A percentile compares a stretch with the other conserved stretches of the same genome.
These are phyloP conservation scores for Pleurotus platypus DNA, from an alignment of 768 basidiomycete genomes.

Conservation along the genomic window DNA sequence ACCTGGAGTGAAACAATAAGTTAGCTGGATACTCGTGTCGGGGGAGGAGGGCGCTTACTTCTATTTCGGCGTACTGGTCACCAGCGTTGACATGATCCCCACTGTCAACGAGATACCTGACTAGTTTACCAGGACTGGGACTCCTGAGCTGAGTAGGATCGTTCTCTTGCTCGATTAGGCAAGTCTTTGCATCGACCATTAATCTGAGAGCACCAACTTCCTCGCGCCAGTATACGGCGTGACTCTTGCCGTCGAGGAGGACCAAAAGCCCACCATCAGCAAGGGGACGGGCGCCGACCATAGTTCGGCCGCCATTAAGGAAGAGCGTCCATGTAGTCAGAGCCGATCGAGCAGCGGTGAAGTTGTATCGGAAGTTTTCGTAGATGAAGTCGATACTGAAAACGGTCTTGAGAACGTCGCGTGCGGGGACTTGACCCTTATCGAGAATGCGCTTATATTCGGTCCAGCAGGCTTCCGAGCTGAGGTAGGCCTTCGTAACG, in stretches of 20 bases:
- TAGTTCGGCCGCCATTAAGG: conserved; percentile 90
- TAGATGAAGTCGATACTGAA: conserved; percentile 98
- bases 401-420: conserved; percentile 93
- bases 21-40: no score
- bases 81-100: conserved; percentile 97
- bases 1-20: conserved; percentile 40
- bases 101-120: conserved; percentile 92
- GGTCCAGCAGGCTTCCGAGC: conserved; percentile 82
- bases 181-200: conserved; percentile 97
- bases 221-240: conserved; percentile 97
- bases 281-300: conserved; percentile 88
- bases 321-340: conserved; percentile 89
- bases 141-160: conserved; percentile 96
- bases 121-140: conserved; percentile 94
- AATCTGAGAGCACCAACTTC: conserved; percentile 92
- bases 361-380: conserved; percentile 91
- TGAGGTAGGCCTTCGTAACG: conserved; percentile 90
- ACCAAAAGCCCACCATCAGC: conserved; percentile 95
- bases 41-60: conserved; percentile 44
- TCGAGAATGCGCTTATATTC: conserved; percentile 96
- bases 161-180: conserved; percentile 98
- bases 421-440: conserved; percentile 96
- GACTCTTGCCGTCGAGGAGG: conserved; percentile 88
- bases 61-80: conserved; percentile 97
- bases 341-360: conserved; percentile 91